These are phyloP conservation scores for Podaxis sp. DNA, from an alignment of 768 basidiomycete genomes.

Conservation along the genomic window DNA sequence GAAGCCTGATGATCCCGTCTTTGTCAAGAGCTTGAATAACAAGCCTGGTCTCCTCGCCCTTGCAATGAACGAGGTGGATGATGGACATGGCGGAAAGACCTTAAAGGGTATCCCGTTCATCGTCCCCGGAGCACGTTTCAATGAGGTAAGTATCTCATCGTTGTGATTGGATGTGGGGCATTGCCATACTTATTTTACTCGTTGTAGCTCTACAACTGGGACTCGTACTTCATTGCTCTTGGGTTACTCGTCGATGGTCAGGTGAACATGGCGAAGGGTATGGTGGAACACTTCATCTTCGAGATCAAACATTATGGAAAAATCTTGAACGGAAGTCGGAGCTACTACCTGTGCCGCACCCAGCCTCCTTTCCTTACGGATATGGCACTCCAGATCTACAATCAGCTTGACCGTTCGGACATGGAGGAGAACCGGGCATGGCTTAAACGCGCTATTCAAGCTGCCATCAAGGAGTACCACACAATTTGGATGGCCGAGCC, in stretches of 20 bases:
- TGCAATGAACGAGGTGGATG: conserved; percentile 91
- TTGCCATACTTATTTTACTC: conserved; percentile 10
- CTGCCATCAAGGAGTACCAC: conserved; percentile 99
- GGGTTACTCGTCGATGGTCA: conserved; percentile 95
- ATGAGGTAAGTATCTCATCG: conserved; percentile 60
- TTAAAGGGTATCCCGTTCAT: conserved; percentile 96
- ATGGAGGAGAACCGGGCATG: conserved; percentile 79
- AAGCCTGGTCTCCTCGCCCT: conserved; percentile 94
- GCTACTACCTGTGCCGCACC: conserved; percentile 91
- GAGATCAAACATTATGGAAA: conserved; percentile 98
- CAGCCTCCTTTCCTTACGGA: conserved; percentile 99
- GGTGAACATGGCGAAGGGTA: conserved; percentile 92
- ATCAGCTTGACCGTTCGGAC: conserved; percentile 88
- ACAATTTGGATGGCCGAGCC: conserved; percentile 96
- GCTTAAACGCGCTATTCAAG: conserved; percentile 95
- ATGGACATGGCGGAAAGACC: conserved; percentile 73
- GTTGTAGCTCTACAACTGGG: conserved; percentile 87
- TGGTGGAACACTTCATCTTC: conserved; percentile 99
- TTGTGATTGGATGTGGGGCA: background rate
- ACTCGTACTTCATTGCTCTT: conserved; percentile 91
- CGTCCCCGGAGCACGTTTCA: conserved; percentile 93
- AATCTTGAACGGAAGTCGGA: conserved; percentile 94
- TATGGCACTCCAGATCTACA: conserved; percentile 97
- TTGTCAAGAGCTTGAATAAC: conserved; percentile 90
- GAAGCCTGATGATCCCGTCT: conserved; percentile 83